Evolutionary conservation across 108 stramenopile species (phyloP).

Genomic region (Skeletonema potamos): DNA sequence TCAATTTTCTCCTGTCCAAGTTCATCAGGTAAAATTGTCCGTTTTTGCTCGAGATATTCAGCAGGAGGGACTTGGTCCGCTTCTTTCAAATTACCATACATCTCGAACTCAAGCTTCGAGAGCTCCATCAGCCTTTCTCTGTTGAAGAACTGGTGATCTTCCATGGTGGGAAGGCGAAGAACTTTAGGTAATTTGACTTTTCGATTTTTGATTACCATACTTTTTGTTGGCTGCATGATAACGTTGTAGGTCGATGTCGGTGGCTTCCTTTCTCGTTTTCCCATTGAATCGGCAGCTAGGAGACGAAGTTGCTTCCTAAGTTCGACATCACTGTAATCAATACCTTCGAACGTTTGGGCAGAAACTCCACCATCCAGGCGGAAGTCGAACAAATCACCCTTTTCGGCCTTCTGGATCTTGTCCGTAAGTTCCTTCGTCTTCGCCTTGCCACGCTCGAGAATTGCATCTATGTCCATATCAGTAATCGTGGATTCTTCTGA

Average conservation of each 20-base stretch:
- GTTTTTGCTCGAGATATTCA: conserved; percentile 56
- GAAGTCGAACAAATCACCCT: conserved; percentile 94
- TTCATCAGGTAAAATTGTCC: conserved; percentile 71
- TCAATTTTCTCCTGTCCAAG: conserved; percentile 73
- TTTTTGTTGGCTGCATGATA: conserved; percentile 80
- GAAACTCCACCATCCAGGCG: conserved; percentile 88
- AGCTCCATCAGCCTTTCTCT: conserved; percentile 83
- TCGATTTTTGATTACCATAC: conserved; percentile 77
- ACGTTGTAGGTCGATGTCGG: conserved; percentile 81
- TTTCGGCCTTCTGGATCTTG: conserved; percentile 90
- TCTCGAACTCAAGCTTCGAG: conserved; percentile 75
- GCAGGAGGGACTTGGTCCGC: conserved; percentile 67
- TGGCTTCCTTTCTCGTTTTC: conserved; percentile 86
- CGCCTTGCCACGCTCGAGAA: conserved; percentile 88
- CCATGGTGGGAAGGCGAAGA: conserved; percentile 86
- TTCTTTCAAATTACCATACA: conserved; percentile 77
- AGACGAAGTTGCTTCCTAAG: conserved; percentile 80
- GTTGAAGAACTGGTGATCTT: conserved; percentile 95
- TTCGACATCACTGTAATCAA: conserved; percentile 86
- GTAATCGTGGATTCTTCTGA: conserved; percentile 86
- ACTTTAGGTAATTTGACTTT: conserved; percentile 74
- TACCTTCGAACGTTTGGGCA: conserved; percentile 88
- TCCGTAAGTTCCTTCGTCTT: conserved; percentile 90
- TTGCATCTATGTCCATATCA: conserved; percentile 91
- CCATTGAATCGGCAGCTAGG: conserved; percentile 80